These are phyloP conservation scores for Pythium rhizo-oryzae DNA, from an alignment of 352 stramenopile genomes.

Conservation along the genomic window DNA sequence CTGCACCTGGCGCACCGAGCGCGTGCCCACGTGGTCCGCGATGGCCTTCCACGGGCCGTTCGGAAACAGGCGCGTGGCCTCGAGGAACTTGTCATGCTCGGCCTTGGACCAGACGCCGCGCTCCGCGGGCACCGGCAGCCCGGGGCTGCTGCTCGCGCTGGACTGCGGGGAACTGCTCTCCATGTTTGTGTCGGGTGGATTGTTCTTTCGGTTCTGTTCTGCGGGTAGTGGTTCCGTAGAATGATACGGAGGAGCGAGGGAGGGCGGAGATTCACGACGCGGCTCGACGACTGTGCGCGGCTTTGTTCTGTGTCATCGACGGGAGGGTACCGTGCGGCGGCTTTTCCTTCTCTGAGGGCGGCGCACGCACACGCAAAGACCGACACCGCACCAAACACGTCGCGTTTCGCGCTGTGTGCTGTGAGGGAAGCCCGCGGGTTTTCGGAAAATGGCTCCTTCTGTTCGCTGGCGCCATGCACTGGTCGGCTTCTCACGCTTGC, in stretches of 20 bases:
- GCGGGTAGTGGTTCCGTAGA: not conserved
- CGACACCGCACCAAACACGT: not conserved
- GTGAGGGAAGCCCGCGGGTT: not conserved
- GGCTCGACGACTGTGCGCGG: not conserved
- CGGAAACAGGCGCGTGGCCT: conserved; percentile 19
- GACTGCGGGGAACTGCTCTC: conserved; percentile 4
- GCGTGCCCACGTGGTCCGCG: conserved; percentile 10
- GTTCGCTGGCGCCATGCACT: not conserved
- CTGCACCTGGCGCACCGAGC: not conserved
- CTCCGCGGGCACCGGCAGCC: not conserved
- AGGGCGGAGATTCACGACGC: not conserved
- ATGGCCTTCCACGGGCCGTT: conserved; percentile 9
- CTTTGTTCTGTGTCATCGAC: conserved; percentile 16
- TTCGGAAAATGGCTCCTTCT: not conserved
- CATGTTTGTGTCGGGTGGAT: conserved; percentile 1
- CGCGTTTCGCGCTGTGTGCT: not conserved
- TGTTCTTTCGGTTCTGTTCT: not conserved
- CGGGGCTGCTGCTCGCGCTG: not conserved
- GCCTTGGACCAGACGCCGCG: conserved; percentile 18
- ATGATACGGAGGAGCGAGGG: not conserved
- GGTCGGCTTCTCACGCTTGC: not conserved
- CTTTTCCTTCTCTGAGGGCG: not conserved
- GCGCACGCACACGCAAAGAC: not conserved
- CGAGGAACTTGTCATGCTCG: conserved; percentile 25
- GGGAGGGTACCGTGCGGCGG: not conserved